These are phyloP conservation scores for Euryodendron excelsum DNA, from an alignment of 148 eudicot species.

Conservation along the genomic window DNA sequence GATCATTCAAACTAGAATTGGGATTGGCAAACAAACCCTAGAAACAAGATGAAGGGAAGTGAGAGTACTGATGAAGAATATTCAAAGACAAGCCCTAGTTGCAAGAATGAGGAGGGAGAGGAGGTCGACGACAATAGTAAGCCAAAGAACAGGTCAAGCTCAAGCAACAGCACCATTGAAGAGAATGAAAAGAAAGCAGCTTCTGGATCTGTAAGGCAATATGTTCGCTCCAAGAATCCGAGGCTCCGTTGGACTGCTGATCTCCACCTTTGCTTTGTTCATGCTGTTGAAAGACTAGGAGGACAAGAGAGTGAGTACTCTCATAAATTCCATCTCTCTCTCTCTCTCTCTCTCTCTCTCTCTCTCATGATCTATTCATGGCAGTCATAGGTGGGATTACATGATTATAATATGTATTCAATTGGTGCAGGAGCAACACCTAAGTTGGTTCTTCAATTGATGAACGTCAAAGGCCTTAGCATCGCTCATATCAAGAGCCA, in stretches of 20 bases:
- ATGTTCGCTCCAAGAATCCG: conserved; percentile 80
- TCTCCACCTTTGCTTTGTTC: conserved; percentile 82
- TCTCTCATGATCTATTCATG: no score
- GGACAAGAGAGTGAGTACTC: conserved; percentile 78
- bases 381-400: no score
- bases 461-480: conserved; percentile 91
- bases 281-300: conserved; percentile 84
- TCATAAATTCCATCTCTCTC: no score
- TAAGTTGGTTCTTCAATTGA: conserved; percentile 81
- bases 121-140: conserved; percentile 19
- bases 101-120: conserved; percentile 20
- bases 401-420: not conserved
- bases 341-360: no score
- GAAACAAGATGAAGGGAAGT: conserved; percentile 22
- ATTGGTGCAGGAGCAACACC: conserved; percentile 80
- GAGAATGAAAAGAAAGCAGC: conserved; percentile 54
- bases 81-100: conserved; percentile 36
- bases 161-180: conserved; percentile 75
- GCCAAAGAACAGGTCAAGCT: conserved; percentile 50
- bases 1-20: not conserved
- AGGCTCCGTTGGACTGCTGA: conserved; percentile 93
- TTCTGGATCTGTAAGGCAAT: conserved; percentile 69
- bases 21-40: not conserved
- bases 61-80: conserved; percentile 26
- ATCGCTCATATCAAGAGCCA: conserved; percentile 98